phyloP scores from a whole-genome alignment of 352 stramenopile genomes.

The Globisporangium rhizosaccharum region DNA sequence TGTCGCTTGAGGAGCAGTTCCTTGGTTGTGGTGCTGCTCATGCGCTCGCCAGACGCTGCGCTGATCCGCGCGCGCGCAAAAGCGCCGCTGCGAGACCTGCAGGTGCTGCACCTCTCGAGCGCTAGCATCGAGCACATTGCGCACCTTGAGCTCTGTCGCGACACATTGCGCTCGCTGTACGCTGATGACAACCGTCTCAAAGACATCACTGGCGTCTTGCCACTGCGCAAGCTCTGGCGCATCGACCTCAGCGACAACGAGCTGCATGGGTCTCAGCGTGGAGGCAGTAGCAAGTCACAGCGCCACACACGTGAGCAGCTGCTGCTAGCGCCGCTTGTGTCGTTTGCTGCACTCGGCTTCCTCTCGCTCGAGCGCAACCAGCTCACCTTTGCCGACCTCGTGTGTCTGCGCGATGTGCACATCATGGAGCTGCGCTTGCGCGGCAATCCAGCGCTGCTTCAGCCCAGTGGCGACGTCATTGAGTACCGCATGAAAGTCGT shows the following conservation, averaged over 20 bases:
- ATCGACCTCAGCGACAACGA: constrained; percentile 47
- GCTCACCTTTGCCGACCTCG: constrained; percentile 43
- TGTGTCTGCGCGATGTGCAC: constrained; percentile 49
- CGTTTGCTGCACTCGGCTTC: constrained; percentile 49
- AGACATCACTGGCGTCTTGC: constrained; percentile 30
- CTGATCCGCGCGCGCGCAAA: constrained; percentile 52
- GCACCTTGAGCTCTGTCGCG: constrained; percentile 34
- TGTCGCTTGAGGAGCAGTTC: too few species aligned
- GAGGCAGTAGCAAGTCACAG: background rate
- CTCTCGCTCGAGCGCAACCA: constrained; percentile 45
- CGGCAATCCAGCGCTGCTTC: constrained; percentile 30
- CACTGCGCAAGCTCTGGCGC: constrained; percentile 41
- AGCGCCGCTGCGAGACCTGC: constrained; percentile 33
- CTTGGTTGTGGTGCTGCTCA: constrained; percentile 15
- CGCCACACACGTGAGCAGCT: constrained; percentile 7
- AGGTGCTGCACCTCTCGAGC: constrained; percentile 48
- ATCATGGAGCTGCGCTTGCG: constrained; percentile 42
- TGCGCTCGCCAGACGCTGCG: constrained; percentile 35
- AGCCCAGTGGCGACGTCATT: constrained; percentile 7
- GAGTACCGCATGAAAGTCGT: constrained; percentile 40
- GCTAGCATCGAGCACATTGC: constrained; percentile 46
- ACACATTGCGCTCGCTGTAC: constrained; percentile 45
- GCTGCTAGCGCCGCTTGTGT: constrained; percentile 22
- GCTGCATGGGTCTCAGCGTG: constrained; percentile 12
- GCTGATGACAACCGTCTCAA: constrained; percentile 41